phyloP scores from a whole-genome alignment of 805 yeast genomes.

The Lipomyces lipofer region DNA sequence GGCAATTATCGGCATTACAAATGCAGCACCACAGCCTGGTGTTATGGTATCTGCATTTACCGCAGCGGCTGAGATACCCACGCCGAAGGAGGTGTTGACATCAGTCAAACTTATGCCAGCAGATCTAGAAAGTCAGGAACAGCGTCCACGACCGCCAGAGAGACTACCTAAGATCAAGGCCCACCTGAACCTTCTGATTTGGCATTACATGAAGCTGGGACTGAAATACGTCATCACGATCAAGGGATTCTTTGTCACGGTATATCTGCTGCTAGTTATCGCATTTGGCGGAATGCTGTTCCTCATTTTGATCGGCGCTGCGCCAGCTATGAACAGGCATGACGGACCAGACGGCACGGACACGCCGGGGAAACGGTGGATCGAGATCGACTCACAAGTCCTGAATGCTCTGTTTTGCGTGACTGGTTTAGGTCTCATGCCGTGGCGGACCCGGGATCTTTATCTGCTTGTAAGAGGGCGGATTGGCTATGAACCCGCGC shows the following conservation, averaged over 20 bases:
- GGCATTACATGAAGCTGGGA: conserved; percentile 9
- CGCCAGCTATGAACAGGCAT: conserved; percentile 29
- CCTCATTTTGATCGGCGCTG: conserved; percentile 28
- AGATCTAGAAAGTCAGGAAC: conserved; percentile 1
- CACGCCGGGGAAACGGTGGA: conserved; percentile 30
- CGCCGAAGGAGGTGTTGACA: conserved; percentile 16
- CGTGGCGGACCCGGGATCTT: conserved; percentile 28
- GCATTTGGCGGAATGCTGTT: conserved; percentile 34
- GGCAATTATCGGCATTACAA: conserved; percentile 20
- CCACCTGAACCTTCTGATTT: neutral
- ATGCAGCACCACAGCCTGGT: conserved; percentile 26
- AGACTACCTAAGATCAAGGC: too few species aligned
- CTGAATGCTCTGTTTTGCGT: conserved; percentile 31
- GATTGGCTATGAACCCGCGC: conserved; percentile 6
- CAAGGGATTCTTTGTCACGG: conserved; percentile 26
- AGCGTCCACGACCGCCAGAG: too few species aligned
- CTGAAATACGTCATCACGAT: conserved; percentile 12
- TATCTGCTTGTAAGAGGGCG: conserved; percentile 22
- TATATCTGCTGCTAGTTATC: conserved; percentile 26
- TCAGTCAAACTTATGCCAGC: too few species aligned
- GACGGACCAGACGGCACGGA: conserved; percentile 27
- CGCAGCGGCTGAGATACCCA: conserved; percentile 17
- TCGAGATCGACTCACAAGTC: conserved; percentile 32
- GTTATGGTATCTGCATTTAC: conserved; percentile 24
- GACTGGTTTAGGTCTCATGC: conserved; percentile 31